A percentile compares a stretch with the other conserved stretches of the same genome.
These are phyloP conservation scores for Fusarium sp. DNA, from an alignment of 2,329 filamentous ascomycete species.

Conservation along the genomic window DNA sequence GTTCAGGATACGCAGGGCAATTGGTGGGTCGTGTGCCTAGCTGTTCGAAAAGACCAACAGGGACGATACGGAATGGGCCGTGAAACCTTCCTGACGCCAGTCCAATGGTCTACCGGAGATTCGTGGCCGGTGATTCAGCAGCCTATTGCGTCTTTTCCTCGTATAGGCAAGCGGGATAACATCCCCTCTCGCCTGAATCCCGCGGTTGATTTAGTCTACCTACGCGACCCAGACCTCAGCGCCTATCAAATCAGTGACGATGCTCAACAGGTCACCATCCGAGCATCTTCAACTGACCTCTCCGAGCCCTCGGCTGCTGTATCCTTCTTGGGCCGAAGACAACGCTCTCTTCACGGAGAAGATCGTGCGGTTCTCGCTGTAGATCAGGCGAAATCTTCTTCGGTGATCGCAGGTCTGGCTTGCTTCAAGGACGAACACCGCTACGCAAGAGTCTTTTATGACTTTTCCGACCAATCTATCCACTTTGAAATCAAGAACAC, in stretches of 20 bases:
- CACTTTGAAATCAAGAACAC: not conserved
- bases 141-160: not conserved
- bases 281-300: not conserved
- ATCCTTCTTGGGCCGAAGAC: not conserved
- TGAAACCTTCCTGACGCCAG: conserved; percentile 3
- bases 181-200: not conserved
- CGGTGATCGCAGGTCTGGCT: not conserved
- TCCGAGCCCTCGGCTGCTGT: not conserved
- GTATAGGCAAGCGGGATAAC: not conserved
- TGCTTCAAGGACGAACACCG: not conserved
- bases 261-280: not conserved
- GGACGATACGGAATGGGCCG: not conserved
- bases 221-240: not conserved
- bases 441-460: not conserved
- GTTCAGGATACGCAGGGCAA: not conserved
- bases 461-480: not conserved
- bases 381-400: not conserved
- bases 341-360: not conserved
- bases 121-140: not conserved
- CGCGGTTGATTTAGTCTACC: not conserved
- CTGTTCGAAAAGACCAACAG: not conserved
- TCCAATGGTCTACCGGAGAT: conserved; percentile 1
- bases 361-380: not conserved
- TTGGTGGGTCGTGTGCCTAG: conserved; percentile 1
- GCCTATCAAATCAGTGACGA: not conserved